phyloP scores from a whole-genome alignment of 2,329 filamentous ascomycete genomes.

The Annulohypoxylon truncatum region DNA sequence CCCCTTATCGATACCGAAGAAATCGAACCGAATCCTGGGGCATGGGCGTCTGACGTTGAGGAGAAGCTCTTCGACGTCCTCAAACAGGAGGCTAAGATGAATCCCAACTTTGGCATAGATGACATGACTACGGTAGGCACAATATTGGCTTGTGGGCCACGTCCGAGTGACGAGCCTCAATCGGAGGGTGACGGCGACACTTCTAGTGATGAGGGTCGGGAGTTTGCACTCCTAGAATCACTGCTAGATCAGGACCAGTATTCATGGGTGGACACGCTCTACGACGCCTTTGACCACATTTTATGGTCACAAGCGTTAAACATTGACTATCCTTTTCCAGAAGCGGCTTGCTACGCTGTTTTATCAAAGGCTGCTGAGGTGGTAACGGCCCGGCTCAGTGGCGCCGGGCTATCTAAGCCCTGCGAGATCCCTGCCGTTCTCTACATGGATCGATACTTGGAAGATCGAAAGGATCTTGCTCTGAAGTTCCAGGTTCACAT shows the following conservation, averaged over 20 bases:
- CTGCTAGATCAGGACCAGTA: conserved; percentile 54
- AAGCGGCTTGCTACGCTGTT: conserved; percentile 56
- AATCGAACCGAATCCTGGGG: conserved; percentile 48
- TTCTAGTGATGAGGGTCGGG: conserved; percentile 49
- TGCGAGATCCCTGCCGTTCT: conserved; percentile 64
- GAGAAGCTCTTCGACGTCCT: conserved; percentile 53
- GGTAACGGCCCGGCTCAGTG: conserved; percentile 59
- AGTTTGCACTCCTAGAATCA: conserved; percentile 59
- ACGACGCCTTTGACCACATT: conserved; percentile 61
- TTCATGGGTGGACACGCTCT: conserved; percentile 56
- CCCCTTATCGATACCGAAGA: conserved; percentile 55
- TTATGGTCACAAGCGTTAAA: conserved; percentile 60
- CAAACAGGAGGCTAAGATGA: conserved; percentile 30
- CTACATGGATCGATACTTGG: conserved; percentile 66
- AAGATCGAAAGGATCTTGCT: conserved; percentile 58
- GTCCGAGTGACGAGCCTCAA: conserved; percentile 1
- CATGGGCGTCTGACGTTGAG: conserved; percentile 59
- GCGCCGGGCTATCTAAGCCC: conserved; percentile 55
- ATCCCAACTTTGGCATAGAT: conserved; percentile 39
- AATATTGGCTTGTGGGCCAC: conserved; percentile 32
- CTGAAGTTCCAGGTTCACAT: conserved; percentile 56
- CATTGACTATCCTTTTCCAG: conserved; percentile 49
- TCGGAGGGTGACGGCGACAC: conserved; percentile 39
- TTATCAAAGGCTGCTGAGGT: conserved; percentile 63
- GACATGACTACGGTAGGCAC: conserved; percentile 44